Evolutionary conservation across 257 asterid genomes (phyloP), one percentile per base, ranked within the genome.

Genomic region (Ilex aquifolium): DNA sequence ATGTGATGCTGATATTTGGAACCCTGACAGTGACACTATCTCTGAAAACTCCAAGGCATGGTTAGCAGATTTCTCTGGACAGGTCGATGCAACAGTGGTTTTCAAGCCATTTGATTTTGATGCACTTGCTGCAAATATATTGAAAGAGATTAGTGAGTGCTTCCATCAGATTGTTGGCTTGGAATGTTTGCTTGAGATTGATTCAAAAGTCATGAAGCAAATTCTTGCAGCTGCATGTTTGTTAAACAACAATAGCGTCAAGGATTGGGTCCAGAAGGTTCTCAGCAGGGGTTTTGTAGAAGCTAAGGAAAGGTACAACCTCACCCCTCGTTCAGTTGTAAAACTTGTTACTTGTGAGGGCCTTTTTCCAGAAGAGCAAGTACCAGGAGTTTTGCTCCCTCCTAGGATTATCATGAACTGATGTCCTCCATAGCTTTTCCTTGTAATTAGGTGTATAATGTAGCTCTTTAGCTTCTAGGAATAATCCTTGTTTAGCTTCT

Each of bases 101-200:
- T 89, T 92, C 73, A 70, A 72, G 69, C 69, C 77, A 6, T 71
- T 83, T 32, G 86, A 80, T 62, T 86, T 82, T 4, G 77, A 72
- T 40, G 57, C 70, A 21, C 72, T 74, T 2, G 79, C 75, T 15
- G 82, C 80, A 66, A 74, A 64, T 15, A 58, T 85, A 32, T 56
- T 57, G 14, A 62, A 73, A 68, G 78, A 76, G 36, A 73, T 87
- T 62, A 64, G 62, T 11, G 65, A 55, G 39, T 83, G 87, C 55
- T 73, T 84, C 71, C 65, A 56, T 15, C 50, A 62, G 15, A 62
- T 63, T 1, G 80, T 75, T 5, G 77, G 81, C 14, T 69, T 70
- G 5, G 78, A 83, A 13, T 89, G 91, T 79, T 75, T 77, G 17
- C 55, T 89, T 13, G 97, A 85, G 86, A 70, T 87, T 0, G 96